Evolutionary conservation across 768 basidiomycete genomes (phyloP).

Genomic region (Hortiboletus campestris): DNA sequence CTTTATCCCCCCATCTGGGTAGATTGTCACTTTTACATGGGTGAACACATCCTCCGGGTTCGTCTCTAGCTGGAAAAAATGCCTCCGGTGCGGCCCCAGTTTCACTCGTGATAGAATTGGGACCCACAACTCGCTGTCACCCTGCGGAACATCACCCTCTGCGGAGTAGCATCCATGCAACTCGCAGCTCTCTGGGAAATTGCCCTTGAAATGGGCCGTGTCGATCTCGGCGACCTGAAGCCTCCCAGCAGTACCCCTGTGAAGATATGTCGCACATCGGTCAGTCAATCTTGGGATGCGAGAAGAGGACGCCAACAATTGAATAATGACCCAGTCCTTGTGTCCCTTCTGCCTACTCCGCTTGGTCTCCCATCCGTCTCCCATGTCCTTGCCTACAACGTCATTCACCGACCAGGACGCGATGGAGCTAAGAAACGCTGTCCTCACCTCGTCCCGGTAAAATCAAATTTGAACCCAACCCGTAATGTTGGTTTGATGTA

Average conservation of each 20-base stretch:
- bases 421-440: neutral
- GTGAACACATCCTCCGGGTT: slow-evolving; percentile 59
- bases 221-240: slow-evolving; percentile 86
- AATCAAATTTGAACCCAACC: slow-evolving; percentile 86
- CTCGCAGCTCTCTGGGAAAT: slow-evolving; percentile 89
- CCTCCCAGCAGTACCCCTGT: slow-evolving; percentile 69
- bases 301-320: slow-evolving; percentile 54
- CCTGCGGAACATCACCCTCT: slow-evolving; percentile 37
- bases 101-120: slow-evolving; percentile 72
- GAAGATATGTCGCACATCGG: neutral
- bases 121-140: slow-evolving; percentile 55
- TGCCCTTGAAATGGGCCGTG: slow-evolving; percentile 94
- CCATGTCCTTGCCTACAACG: slow-evolving; percentile 76
- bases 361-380: slow-evolving; percentile 98
- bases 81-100: slow-evolving; percentile 86
- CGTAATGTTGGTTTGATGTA: slow-evolving; percentile 94
- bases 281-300: neutral
- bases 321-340: slow-evolving; percentile 89
- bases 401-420: neutral
- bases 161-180: slow-evolving; percentile 53
- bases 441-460: slow-evolving; percentile 76
- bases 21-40: slow-evolving; percentile 85
- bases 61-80: slow-evolving; percentile 82
- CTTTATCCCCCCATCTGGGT: slow-evolving; percentile 95
- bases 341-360: slow-evolving; percentile 77